phyloP scores from a whole-genome alignment of 805 yeast species.

The Komagataella phaffii region DNA sequence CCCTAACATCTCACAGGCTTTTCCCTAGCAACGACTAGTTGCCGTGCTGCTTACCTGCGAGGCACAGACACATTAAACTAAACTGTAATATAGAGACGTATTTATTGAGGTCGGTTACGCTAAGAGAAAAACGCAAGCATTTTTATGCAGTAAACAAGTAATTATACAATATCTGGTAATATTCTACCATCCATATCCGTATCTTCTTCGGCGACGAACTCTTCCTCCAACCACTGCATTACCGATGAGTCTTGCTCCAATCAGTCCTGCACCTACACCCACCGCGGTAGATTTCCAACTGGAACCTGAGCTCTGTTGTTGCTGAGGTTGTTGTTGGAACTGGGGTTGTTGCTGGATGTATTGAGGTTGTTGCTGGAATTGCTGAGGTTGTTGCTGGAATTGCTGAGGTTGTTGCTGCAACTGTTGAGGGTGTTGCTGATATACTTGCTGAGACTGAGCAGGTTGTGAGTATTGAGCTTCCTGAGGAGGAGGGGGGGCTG shows the following conservation, averaged over 20 bases:
- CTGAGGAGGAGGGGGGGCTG: slow-evolving; percentile 14
- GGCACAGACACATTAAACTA: no score
- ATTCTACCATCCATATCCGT: no score
- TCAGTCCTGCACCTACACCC: slow-evolving; percentile 1
- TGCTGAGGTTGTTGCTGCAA: slow-evolving; percentile 3
- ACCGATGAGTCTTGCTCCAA: slow-evolving; percentile 2
- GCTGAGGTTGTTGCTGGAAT: slow-evolving; percentile 2
- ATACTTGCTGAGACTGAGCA: neutral
- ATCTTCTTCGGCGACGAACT: neutral
- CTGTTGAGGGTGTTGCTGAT: slow-evolving; percentile 1
- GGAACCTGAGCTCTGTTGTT: neutral
- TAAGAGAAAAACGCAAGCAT: neutral
- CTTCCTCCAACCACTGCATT: neutral
- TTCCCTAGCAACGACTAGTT: no score
- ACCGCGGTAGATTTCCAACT: neutral
- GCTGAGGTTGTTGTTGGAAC: slow-evolving; percentile 2
- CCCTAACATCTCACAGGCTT: neutral
- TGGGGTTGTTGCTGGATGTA: slow-evolving; percentile 2
- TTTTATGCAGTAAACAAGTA: neutral
- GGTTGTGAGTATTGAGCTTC: neutral
- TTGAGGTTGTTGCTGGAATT: slow-evolving; percentile 2
- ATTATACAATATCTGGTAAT: neutral
- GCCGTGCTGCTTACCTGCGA: no score
- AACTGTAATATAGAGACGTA: neutral
- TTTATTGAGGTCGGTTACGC: no score